Base-by-base conservation (phyloP, 768 basidiomycete genomes). In the Termitomyces sp. region DNA sequence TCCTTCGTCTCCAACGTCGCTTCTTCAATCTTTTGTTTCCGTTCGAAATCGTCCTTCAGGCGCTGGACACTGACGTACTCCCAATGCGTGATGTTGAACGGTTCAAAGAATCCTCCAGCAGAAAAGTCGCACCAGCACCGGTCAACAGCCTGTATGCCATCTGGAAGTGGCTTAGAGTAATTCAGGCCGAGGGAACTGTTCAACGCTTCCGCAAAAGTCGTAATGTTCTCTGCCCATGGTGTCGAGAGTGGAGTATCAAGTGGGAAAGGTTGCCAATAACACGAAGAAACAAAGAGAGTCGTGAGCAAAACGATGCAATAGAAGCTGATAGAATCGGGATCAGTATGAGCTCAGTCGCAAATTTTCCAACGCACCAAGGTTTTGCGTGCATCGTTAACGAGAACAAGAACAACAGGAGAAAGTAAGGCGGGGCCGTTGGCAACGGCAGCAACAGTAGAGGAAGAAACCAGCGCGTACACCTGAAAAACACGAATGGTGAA, bases 91-190 rank as follows among this genome's bases (percentile, higher is more conserved):
- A 86, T 75, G 60, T 92, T 87, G 71, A 85, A 92, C 7, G 90
- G 87, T 60, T 88, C 84, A 63, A 93, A 94, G 58, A 91, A 74
- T 14, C 79, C 78, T 17, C 77, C 77, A 17, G 75, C 73, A 19
- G 84, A 81, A 58, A 92, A 74, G 64, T 93, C 91, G 62, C 91
- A 93, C 92, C 92, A 94, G 66, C 92, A 94, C 45, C 90, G 83
- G 63, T 93, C 92, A 4, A 80, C 77, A 3, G 89, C 78, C 27
- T 81, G 83, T 48, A 93, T 83, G 45, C 82, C 78, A 2, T 78
- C 70, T 0, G 87, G 86, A 5, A 82, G 61, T 11, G 81, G 70
- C 8, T 73, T 67, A 12, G 71, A 59, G 62, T 79, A 76, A 53
- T 75, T 71, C 19, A 72, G 47, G 8, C 75, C 62, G 9, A 80